Base-by-base conservation (phyloP, 768 basidiomycete genomes). In the Phlegmacium glaucopus region DNA sequence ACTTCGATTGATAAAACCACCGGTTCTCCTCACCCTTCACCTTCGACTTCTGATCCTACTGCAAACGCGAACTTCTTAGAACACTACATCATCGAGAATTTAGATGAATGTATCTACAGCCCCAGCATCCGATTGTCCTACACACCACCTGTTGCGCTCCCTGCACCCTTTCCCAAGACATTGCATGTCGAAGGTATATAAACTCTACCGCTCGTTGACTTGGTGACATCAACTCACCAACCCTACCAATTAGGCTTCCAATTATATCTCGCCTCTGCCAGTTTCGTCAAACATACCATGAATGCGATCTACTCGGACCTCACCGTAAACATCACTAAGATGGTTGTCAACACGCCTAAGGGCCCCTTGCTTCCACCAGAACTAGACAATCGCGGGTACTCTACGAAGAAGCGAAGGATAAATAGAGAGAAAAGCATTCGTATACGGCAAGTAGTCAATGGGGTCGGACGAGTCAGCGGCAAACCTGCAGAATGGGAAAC, bases 241-340 rank as follows among this genome's bases (percentile, higher is more conserved):
- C 12, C 32, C 25, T 45, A 3, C 34, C 37, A 6, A 41, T 45
- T 22, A 13, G 87, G 89, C n/a, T 61, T 87, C 4, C 79, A 83
- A 7, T 56, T 90, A 26, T 91, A 90, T 64, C 72, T 82, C 50
- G 77, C 85, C 1, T 87, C 86, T 0, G 80, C 86, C 2, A 75
- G 76, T 3, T 78, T 90, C 52, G 66, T 90, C 15, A 76, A 84
- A 15, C 87, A 85, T 51, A 85, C 88, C 4, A 76, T 91, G 61
- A 86, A 81, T 58, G 82, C 89, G 10, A 62, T 90, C 12, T 90
- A 88, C 60, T 75, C 82, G 9, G 81, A 88, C 59, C 66, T 88
- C 29, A 63, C 58, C 4, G 77, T 91, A 30, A 71, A 72, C 32
- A 63, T 87, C 34, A 71, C 69, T 16, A 83, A 77, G 57, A 62